Evolutionary conservation across 345 rosid species (phyloP).

Genomic region (Reutealis trisperma): DNA sequence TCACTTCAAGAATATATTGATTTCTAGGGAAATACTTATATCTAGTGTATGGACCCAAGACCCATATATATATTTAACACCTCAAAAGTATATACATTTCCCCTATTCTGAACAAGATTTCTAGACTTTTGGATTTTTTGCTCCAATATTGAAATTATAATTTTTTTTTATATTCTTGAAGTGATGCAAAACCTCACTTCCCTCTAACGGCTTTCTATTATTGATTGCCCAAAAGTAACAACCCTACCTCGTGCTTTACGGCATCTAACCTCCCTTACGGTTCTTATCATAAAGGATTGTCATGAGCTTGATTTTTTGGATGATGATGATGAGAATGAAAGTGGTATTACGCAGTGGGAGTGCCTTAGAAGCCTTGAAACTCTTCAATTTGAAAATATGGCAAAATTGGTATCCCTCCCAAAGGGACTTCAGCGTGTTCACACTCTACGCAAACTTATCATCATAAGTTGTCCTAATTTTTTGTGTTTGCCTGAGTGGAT

Average conservation of each 20-base stretch:
- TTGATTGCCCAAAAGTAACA: not conserved
- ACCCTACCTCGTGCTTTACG: not conserved
- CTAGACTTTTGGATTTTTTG: too few species aligned
- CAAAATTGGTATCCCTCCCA: constrained; percentile 11
- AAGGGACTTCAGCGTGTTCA: constrained; percentile 2
- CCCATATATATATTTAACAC: too few species aligned
- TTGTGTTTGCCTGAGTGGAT: not conserved
- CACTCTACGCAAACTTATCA: not conserved
- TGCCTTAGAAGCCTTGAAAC: constrained; percentile 1
- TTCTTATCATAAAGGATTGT: not conserved
- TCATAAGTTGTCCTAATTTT: not conserved
- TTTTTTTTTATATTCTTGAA: too few species aligned
- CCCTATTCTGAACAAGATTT: too few species aligned
- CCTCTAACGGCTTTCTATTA: not conserved
- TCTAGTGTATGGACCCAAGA: too few species aligned
- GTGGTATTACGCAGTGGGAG: not conserved
- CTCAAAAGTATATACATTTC: too few species aligned
- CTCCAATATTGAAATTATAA: too few species aligned
- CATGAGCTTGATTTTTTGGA: not conserved
- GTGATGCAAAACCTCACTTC: constrained; percentile 12
- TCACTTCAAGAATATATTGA: too few species aligned
- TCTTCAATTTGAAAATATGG: not conserved
- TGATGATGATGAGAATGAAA: not conserved
- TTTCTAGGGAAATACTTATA: too few species aligned
- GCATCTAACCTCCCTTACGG: not conserved